Conservation (phyloP, 306 rosid genomes). For the Vigna mungo region DNA sequence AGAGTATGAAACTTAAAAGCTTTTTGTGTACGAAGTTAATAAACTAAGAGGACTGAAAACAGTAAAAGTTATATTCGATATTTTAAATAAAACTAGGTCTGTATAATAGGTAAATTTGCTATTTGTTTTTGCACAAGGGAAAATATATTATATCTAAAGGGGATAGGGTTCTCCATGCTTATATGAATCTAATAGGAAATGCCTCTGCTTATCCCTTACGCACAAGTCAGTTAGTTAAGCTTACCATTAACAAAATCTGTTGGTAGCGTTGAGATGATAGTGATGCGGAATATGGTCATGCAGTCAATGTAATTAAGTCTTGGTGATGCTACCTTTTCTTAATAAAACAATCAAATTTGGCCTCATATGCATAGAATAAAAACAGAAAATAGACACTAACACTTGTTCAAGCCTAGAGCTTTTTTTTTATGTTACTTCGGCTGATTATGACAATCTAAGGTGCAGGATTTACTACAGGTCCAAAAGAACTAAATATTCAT, state of each 20-base stretch:
- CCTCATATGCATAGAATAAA: background rate
- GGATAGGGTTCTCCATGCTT: background rate
- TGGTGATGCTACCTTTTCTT: background rate
- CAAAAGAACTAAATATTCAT: conserved; percentile 29
- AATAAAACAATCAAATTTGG: background rate
- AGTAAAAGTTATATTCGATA: background rate
- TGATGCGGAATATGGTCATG: conserved; percentile 20
- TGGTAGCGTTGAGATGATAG: background rate
- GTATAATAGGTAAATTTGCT: background rate
- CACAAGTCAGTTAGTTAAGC: background rate
- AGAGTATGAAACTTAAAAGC: conserved; percentile 25
- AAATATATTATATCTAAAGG: background rate
- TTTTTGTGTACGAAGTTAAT: background rate
- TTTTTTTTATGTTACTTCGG: background rate
- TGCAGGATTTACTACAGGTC: background rate
- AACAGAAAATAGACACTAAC: conserved; percentile 2
- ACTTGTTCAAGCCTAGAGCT: background rate
- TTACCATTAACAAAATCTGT: background rate
- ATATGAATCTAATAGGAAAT: conserved; percentile 6
- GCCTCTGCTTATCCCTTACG: background rate
- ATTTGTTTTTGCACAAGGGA: background rate
- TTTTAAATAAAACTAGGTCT: background rate
- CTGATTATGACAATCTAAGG: conserved; percentile 2
- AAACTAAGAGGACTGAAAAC: conserved; percentile 11
- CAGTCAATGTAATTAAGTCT: conserved; percentile 9